Evolutionary conservation across 1,284 basidiomycete genomes (phyloP).

Genomic region (Rhodotorula mucilaginosa): DNA sequence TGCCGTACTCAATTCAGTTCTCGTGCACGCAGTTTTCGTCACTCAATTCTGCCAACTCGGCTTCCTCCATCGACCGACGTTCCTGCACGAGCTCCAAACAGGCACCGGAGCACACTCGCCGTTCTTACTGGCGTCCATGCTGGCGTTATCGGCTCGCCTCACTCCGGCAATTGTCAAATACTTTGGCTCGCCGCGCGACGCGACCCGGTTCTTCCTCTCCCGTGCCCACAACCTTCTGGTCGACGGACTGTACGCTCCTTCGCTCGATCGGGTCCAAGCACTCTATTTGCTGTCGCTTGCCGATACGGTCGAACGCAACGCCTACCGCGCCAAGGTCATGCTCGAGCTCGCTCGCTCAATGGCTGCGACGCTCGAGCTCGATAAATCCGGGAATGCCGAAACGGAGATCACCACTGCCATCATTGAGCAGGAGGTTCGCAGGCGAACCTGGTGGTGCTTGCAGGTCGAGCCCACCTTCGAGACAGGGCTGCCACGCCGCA

Average conservation of each 20-base stretch:
- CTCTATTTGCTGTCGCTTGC: constrained; percentile 7
- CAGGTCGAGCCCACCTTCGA: background rate
- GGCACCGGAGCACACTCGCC: background rate
- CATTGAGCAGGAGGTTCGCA: constrained; percentile 9
- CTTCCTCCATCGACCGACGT: constrained; percentile 19
- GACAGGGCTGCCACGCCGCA: background rate
- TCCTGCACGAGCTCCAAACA: constrained; percentile 9
- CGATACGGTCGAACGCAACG: background rate
- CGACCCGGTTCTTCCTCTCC: background rate
- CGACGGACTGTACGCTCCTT: background rate
- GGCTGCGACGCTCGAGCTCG: constrained; percentile 8
- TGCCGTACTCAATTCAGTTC: background rate
- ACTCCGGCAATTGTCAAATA: background rate
- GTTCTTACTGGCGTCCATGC: constrained; percentile 13
- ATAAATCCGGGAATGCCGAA: background rate
- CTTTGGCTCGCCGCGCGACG: background rate
- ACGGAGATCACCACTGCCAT: background rate
- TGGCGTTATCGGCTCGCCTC: constrained; percentile 3
- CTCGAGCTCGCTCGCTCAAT: constrained; percentile 7
- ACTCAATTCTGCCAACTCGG: constrained; percentile 6
- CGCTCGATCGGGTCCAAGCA: constrained; percentile 9
- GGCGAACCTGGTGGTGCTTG: constrained; percentile 19
- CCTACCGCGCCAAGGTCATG: constrained; percentile 3
- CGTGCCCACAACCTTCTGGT: background rate
- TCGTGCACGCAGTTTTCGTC: background rate